These are phyloP conservation scores for Dimargaris xerosporica DNA, from an alignment of 192 early-diverging fungal species.

Conservation along the genomic window DNA sequence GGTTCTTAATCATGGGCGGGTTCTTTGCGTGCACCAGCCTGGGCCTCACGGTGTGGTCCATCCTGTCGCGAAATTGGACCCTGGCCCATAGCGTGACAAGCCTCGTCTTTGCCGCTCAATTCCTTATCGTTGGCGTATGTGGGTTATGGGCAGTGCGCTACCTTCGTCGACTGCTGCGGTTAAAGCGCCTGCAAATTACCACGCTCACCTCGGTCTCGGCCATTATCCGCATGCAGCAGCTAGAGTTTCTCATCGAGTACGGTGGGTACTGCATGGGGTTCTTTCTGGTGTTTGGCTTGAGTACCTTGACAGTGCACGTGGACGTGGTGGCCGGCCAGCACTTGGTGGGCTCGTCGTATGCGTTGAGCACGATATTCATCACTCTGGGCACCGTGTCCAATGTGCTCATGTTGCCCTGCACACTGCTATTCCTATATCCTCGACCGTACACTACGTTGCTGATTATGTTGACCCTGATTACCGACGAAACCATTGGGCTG, in stretches of 20 bases:
- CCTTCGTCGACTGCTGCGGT: constrained; percentile 1
- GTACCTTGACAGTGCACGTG: not conserved
- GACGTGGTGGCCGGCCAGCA: not conserved
- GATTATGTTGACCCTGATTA: constrained; percentile 8
- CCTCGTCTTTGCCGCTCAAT: constrained; percentile 1
- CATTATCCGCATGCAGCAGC: constrained; percentile 12
- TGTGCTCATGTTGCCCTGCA: not conserved
- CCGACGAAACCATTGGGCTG: constrained; percentile 11
- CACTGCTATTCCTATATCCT: not conserved
- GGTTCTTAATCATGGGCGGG: not conserved
- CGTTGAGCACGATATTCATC: not conserved
- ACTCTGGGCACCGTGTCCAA: not conserved
- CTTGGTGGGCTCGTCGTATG: not conserved
- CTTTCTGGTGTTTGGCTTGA: not conserved
- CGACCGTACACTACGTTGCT: constrained; percentile 6
- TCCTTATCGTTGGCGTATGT: not conserved
- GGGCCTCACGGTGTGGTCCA: not conserved
- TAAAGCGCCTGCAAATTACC: constrained; percentile 1
- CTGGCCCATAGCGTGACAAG: not conserved
- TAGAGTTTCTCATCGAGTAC: constrained; percentile 10
- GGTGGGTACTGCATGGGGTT: not conserved
- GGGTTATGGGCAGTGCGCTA: constrained; percentile 8
- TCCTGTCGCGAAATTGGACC: not conserved
- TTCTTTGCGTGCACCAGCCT: constrained; percentile 1
- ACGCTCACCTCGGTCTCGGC: constrained; percentile 11